A percentile compares a stretch with the other conserved stretches of the same genome.
Conservation (phyloP, 148 eudicot species). For the Chenopodium formosanum region DNA sequence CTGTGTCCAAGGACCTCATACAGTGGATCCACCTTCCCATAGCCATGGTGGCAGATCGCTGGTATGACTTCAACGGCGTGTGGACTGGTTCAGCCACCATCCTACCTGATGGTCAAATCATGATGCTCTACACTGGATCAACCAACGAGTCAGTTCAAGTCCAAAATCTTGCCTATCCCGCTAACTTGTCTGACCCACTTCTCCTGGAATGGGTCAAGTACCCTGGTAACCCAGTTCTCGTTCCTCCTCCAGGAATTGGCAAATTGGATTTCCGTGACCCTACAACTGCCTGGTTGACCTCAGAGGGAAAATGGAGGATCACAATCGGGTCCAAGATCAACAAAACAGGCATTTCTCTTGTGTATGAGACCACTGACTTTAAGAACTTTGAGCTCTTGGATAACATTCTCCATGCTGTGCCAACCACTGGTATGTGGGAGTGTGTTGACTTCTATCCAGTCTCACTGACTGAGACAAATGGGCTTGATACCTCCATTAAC, state of each 20-base stretch:
- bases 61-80: constrained; percentile 72
- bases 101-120: constrained; percentile 55
- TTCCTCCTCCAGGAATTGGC: constrained; percentile 67
- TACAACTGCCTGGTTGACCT: constrained; percentile 67
- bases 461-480: constrained; percentile 39
- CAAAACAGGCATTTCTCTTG: constrained; percentile 58
- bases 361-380: constrained; percentile 69
- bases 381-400: constrained; percentile 39
- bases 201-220: constrained; percentile 77
- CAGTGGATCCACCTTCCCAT: constrained; percentile 67
- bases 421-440: constrained; percentile 94
- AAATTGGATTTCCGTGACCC: constrained; percentile 70
- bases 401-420: constrained; percentile 47
- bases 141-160: constrained; percentile 63
- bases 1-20: constrained; percentile 67
- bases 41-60: constrained; percentile 58
- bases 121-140: constrained; percentile 78
- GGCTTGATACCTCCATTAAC: constrained; percentile 61
- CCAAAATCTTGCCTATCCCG: constrained; percentile 80
- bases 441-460: constrained; percentile 88
- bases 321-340: constrained; percentile 68
- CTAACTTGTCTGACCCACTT: constrained; percentile 67
- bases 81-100: constrained; percentile 90
- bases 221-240: constrained; percentile 59
- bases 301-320: constrained; percentile 68